phyloP scores from a whole-genome alignment of 2,329 filamentous ascomycete species.

The Cercospora canescens region DNA sequence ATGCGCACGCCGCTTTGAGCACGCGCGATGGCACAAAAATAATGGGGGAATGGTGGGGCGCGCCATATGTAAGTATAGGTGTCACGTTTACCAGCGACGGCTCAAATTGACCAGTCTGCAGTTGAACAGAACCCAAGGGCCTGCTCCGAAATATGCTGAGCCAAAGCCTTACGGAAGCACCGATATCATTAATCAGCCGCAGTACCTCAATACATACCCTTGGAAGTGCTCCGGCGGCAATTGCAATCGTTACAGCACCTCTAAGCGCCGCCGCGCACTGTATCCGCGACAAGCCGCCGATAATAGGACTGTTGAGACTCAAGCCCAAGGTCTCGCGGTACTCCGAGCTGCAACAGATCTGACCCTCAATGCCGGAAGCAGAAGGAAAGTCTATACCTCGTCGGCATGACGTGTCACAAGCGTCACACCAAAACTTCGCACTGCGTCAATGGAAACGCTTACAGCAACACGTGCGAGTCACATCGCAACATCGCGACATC shows the following conservation, averaged over 20 bases:
- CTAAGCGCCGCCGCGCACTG: not conserved
- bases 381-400: constrained; percentile 22
- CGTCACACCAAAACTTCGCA: constrained; percentile 1
- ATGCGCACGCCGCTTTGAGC: constrained; percentile 69
- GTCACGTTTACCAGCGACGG: not conserved
- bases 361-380: constrained; percentile 48
- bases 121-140: constrained; percentile 24
- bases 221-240: constrained; percentile 25
- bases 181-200: constrained; percentile 51
- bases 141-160: constrained; percentile 22
- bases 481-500: not conserved
- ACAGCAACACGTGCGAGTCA: constrained; percentile 6
- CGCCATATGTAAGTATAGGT: constrained; percentile 16
- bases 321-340: constrained; percentile 76
- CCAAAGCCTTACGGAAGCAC: constrained; percentile 45
- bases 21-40: constrained; percentile 59
- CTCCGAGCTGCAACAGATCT: constrained; percentile 59
- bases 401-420: constrained; percentile 4
- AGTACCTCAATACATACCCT: constrained; percentile 22
- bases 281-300: constrained; percentile 59
- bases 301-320: constrained; percentile 77
- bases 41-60: constrained; percentile 88
- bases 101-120: constrained; percentile 3
- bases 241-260: constrained; percentile 1
- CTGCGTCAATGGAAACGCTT: constrained; percentile 2